Evolutionary conservation across 2,329 filamentous ascomycete species (phyloP).

Genomic region (Calonectria fujianensis): DNA sequence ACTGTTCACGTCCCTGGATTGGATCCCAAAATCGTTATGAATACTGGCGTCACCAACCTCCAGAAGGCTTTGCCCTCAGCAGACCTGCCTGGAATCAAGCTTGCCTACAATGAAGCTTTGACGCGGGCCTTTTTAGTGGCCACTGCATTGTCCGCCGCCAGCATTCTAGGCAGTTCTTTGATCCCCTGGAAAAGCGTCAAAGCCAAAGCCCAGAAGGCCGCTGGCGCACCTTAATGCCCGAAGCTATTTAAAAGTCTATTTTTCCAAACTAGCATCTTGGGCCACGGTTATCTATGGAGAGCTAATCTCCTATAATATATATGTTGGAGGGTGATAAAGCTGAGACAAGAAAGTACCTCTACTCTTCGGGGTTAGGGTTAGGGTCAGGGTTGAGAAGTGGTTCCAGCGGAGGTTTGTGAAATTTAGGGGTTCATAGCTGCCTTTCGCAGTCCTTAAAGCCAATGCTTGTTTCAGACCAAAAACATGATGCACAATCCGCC

Average conservation of each 20-base stretch:
- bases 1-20: neutral
- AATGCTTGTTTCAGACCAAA: neutral
- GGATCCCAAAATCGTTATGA: neutral
- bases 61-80: neutral
- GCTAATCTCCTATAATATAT: neutral
- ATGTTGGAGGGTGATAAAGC: neutral
- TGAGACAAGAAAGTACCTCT: rapidly evolving
- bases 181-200: neutral
- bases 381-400: neutral
- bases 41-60: neutral
- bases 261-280: neutral
- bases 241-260: neutral
- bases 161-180: neutral
- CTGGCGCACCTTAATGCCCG: neutral
- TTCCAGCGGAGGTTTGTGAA: no score
- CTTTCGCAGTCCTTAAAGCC: neutral
- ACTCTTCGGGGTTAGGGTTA: neutral
- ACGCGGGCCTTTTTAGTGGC: neutral
- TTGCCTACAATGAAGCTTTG: neutral
- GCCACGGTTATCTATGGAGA: neutral
- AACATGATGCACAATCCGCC: neutral
- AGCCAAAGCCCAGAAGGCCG: neutral
- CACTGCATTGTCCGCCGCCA: neutral
- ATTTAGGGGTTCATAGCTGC: neutral
- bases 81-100: neutral